Evolutionary conservation across 176 grass and related monocot species (phyloP).

Genomic region (Bonia amplexicaulis): DNA sequence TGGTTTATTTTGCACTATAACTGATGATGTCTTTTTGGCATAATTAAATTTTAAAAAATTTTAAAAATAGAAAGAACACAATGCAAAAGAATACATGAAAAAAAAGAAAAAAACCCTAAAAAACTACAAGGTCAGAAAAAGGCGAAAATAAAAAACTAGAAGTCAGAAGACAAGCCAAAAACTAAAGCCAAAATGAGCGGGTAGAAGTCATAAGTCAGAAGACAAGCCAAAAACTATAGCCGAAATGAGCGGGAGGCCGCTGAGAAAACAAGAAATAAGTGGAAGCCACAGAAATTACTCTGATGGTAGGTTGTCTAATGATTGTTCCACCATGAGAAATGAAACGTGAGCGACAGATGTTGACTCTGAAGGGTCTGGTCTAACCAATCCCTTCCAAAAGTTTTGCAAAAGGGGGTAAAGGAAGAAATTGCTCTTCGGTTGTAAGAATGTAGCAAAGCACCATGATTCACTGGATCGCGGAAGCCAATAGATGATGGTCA

Average conservation of each 20-base stretch:
- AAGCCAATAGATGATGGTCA: slow-evolving; percentile 37
- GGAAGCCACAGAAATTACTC: slow-evolving; percentile 10
- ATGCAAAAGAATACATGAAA: no score
- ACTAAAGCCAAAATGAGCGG: no score
- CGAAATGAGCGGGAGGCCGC: background rate
- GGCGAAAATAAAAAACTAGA: no score
- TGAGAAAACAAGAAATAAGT: background rate
- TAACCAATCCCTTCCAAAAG: slow-evolving; percentile 37
- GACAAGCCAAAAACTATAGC: no score
- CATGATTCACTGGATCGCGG: slow-evolving; percentile 34
- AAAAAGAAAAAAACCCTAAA: no score
- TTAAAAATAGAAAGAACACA: no score
- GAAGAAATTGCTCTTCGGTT: slow-evolving; percentile 19
- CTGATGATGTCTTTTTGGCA: no score
- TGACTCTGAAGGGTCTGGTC: slow-evolving; percentile 21
- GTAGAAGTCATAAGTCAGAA: no score
- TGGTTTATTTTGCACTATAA: no score
- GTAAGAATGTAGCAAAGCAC: slow-evolving; percentile 34
- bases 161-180: no score
- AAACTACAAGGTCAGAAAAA: no score
- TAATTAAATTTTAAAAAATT: no score
- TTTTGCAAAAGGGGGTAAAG: slow-evolving; percentile 10
- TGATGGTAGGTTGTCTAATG: slow-evolving; percentile 11
- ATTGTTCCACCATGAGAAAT: background rate
- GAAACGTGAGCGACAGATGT: background rate